Conservation (phyloP, 2,329 filamentous ascomycete species). For the Alternaria sp. region DNA sequence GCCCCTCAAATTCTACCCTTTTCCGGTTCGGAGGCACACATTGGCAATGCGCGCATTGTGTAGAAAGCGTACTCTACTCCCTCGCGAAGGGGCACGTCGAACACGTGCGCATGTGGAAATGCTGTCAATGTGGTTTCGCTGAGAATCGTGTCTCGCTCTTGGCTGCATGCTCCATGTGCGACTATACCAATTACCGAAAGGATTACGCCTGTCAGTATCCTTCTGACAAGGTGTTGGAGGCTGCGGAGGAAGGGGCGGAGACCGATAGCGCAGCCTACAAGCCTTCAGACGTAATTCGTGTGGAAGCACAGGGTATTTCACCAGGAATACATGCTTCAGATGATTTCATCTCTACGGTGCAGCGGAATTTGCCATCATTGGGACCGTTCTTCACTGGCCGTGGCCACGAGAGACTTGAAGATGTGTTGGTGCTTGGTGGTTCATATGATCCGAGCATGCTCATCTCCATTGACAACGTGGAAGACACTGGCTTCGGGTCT, state of each 20-base stretch:
- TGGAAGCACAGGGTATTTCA: no score
- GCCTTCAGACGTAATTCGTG: no score
- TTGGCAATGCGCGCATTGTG: background rate
- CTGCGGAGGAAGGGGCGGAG: no score
- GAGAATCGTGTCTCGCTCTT: background rate
- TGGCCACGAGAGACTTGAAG: no score
- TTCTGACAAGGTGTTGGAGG: no score
- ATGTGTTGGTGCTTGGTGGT: no score
- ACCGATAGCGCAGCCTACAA: no score
- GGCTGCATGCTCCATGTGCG: background rate
- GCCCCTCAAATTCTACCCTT: background rate
- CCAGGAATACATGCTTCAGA: no score
- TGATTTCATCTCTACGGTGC: background rate
- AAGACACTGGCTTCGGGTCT: no score
- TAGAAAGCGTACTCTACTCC: background rate
- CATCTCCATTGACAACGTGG: no score
- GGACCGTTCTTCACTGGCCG: no score
- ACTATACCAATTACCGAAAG: background rate
- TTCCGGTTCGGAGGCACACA: background rate
- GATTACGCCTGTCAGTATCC: background rate
- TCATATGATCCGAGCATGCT: no score
- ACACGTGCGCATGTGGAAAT: background rate
- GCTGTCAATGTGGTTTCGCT: background rate
- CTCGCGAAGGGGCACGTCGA: background rate
- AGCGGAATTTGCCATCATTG: background rate